Base-by-base conservation (phyloP, 2,329 filamentous ascomycete genomes). In the Colletotrichum scovillei region DNA sequence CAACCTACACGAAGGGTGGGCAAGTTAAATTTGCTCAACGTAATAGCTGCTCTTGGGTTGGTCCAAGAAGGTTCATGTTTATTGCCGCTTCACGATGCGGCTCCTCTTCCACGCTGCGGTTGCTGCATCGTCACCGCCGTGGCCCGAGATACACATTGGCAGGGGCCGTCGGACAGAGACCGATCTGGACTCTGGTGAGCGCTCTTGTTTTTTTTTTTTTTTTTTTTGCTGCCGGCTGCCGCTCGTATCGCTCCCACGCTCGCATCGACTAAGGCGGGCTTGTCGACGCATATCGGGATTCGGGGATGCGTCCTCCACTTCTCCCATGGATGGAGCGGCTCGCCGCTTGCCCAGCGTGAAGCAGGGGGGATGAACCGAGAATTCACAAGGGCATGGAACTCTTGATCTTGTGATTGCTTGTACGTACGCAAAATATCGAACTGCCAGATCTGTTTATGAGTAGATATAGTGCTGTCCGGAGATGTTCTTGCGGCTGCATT, bases 111-210 rank as follows among this genome's bases (percentile, higher is more conserved):
- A 32, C 22, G 12, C 63, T 60, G 63, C 55, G 26, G 28, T 42
- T 52, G 63, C 69, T 71, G 63, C 69, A 57, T 68, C 69, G 69
- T 72, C 63, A 56, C 69, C 65, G 49, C 69, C 59, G 30, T 64
- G 38, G 38, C 42, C 59, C 42, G 35, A 42, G 60, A 69, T 56
- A 60, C 42, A 49, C 42, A 56, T 49, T 53, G 22, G 24, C 12
- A 57, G 58, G 28, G 35, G 52, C 42, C 66, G 30, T 60, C 70
- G 70, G 70, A 73, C 55, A 73, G 66, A 69, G 70, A 73, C 70
- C 66, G 70, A 73, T 73, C 70, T 73, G 66, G 70, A 69, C 70
- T 64, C 59, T 69, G 30, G 24, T 28, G 42, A 26, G 42, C 6
- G 42, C 19, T 9, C n/a, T 28, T 22, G 38, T 46, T 22, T 22